A percentile compares a stretch with the other conserved stretches of the same genome.
phyloP scores from a whole-genome alignment of 305 asterid genomes.

The Salvia sclarea region DNA sequence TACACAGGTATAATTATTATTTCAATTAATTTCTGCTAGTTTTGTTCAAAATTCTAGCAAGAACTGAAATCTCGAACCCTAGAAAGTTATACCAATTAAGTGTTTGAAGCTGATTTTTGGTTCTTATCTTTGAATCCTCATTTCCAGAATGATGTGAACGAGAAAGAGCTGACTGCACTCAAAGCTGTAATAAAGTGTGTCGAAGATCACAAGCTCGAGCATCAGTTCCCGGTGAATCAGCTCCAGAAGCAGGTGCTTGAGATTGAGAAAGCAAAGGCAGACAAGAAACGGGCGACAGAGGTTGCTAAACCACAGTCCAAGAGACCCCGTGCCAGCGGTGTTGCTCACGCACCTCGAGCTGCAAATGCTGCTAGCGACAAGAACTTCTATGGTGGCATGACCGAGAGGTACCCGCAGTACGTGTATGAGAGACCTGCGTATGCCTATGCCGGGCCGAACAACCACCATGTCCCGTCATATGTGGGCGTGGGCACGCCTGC shows the following conservation, averaged over 20 bases:
- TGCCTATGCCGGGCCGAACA: slow-evolving; percentile 64
- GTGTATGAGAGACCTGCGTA: slow-evolving; percentile 76
- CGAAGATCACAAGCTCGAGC: slow-evolving; percentile 89
- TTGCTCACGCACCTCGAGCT: slow-evolving; percentile 57
- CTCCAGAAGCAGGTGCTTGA: slow-evolving; percentile 82
- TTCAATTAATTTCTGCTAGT: background rate
- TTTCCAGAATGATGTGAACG: slow-evolving; percentile 76
- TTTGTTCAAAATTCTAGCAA: background rate
- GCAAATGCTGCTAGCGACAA: slow-evolving; percentile 57
- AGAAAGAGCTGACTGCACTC: slow-evolving; percentile 86
- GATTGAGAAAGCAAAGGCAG: slow-evolving; percentile 96
- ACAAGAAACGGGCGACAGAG: slow-evolving; percentile 94
- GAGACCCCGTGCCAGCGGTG: slow-evolving; percentile 85
- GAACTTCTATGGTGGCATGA: slow-evolving; percentile 72
- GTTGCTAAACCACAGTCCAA: slow-evolving; percentile 95
- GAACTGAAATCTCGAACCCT: background rate
- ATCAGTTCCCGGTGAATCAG: slow-evolving; percentile 67
- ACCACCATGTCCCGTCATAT: slow-evolving; percentile 59
- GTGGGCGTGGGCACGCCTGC: slow-evolving; percentile 61
- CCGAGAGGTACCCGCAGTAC: slow-evolving; percentile 86
- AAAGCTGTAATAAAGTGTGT: slow-evolving; percentile 90
- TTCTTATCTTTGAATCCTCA: background rate
- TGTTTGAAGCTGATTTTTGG: background rate
- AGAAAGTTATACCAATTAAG: background rate
- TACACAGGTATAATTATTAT: slow-evolving; percentile 59